A percentile compares a stretch with the other conserved stretches of the same genome.
Evolutionary conservation across 1,139 yeast species (phyloP).

Genomic region (Pichia terricola): DNA sequence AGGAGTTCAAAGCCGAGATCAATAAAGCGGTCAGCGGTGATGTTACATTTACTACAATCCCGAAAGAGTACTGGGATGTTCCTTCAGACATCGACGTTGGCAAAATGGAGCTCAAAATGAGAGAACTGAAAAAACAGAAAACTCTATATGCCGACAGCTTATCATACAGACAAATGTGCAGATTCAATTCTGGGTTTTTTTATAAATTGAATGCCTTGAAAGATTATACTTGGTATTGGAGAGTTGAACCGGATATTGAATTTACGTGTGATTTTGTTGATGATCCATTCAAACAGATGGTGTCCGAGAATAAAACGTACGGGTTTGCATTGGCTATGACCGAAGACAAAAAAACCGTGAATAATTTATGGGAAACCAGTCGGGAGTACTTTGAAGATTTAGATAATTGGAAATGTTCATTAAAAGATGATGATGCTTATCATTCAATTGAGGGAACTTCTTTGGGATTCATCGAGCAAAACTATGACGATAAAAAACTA

Average conservation of each 20-base stretch:
- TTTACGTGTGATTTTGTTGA: constrained; percentile 57
- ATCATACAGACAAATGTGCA: constrained; percentile 66
- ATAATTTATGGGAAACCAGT: constrained; percentile 54
- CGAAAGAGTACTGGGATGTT: constrained; percentile 39
- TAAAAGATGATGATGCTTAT: constrained; percentile 26
- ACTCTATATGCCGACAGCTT: constrained; percentile 55
- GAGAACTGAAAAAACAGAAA: constrained; percentile 31
- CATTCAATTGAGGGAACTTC: constrained; percentile 23
- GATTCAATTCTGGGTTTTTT: constrained; percentile 66
- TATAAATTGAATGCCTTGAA: constrained; percentile 49
- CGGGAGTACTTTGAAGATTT: constrained; percentile 36
- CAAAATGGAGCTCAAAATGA: constrained; percentile 45
- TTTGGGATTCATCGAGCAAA: constrained; percentile 56
- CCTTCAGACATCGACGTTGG: constrained; percentile 54
- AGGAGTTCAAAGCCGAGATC: constrained; percentile 32
- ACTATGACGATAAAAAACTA: constrained; percentile 5
- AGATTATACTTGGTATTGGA: constrained; percentile 65
- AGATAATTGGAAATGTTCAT: constrained; percentile 1
- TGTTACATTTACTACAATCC: constrained; percentile 38
- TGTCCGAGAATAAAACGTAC: constrained; percentile 47
- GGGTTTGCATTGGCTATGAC: constrained; percentile 58
- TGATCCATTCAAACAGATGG: constrained; percentile 60
- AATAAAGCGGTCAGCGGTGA: constrained; percentile 32
- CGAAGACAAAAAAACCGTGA: constrained; percentile 45
- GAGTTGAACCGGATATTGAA: constrained; percentile 62